These are phyloP conservation scores for Eragrostis tef DNA, from an alignment of 202 grass and related monocot species.

Conservation along the genomic window DNA sequence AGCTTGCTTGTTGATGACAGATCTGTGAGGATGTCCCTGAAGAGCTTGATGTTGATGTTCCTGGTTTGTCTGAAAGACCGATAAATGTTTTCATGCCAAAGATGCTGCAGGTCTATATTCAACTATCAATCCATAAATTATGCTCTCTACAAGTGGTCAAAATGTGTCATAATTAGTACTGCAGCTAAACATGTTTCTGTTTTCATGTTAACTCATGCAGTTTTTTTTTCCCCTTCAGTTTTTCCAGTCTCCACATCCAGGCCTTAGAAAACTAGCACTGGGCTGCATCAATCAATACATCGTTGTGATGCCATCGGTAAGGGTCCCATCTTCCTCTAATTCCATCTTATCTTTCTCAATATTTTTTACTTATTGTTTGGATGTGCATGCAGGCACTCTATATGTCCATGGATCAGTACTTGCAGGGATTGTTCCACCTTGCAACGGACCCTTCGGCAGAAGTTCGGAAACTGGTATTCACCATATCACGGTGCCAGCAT, in stretches of 20 bases:
- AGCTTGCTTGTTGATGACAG: conserved; percentile 52
- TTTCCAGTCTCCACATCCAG: conserved; percentile 87
- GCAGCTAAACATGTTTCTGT: neutral
- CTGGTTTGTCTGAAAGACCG: conserved; percentile 79
- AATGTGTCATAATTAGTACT: conserved; percentile 19
- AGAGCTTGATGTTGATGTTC: conserved; percentile 89
- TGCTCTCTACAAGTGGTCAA: neutral
- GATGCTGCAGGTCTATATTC: conserved; percentile 70
- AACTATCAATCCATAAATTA: conserved; percentile 5
- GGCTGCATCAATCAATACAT: conserved; percentile 95
- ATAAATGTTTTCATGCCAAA: conserved; percentile 94
- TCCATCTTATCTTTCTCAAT: neutral
- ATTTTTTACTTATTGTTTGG: conserved; percentile 21
- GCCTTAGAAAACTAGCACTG: conserved; percentile 82
- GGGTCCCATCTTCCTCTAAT: neutral
- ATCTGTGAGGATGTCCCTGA: conserved; percentile 98
- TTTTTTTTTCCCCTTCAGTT: conserved; percentile 56
- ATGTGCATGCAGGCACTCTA: conserved; percentile 69
- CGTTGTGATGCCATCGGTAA: conserved; percentile 88
- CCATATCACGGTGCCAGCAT: conserved; percentile 3
- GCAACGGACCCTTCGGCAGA: conserved; percentile 81
- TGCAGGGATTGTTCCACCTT: conserved; percentile 94
- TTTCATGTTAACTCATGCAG: conserved; percentile 27
- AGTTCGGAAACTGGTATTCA: conserved; percentile 84
- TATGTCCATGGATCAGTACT: conserved; percentile 96